Evolutionary conservation across 163 green algal genomes (phyloP), one percentile per base, ranked within the genome.

Genomic region (Scenedesmus sp.): DNA sequence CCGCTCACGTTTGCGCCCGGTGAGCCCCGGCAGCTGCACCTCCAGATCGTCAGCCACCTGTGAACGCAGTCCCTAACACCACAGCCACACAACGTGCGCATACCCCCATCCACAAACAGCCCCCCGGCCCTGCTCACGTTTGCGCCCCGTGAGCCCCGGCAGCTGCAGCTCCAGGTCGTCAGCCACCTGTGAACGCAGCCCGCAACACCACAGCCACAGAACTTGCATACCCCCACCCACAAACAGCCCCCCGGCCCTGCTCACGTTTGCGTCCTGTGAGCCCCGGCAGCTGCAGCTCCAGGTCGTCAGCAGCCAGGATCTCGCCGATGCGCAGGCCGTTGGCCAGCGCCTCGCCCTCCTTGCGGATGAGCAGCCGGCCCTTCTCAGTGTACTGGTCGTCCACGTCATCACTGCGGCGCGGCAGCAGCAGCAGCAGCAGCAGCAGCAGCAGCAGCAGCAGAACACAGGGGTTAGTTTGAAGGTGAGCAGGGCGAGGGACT

Each of bases 361-460:
- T 88, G 16, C 77, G 76, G 34, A 93, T 56, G 7, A 93, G 85
- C 20, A 79, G 34, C 0, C 90, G 85, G 10, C 90, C 90, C 76
- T 84, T 84, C 62, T 93, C 90, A 0, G 90, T 93, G 77, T 93
- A 91, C 76, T 88, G 85, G 77, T 93, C 90, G 46, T 93, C 90
- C 23, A 91, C 90, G 84, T 93, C 90, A 55, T 93, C 89, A 76
- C 89, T 92, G 83, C 66, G 83, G 12, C 6, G 73, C 76, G 16
- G 76, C 16, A 18, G 9, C n/a, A 84, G 16, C 57, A 84, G 9
- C 81, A 70, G 81, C 81, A 23, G 54, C 3, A 5, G 8, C 13
- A 67, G 1, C 70, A 87, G 82, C 8, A 12, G n/a, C 12, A 7
- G 20, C 23, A 52, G 82, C 56, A 76, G 64, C 13, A 16, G 64